Conservation (phyloP, 2,329 filamentous ascomycete species). For the Allantophomopsis cytisporea region DNA sequence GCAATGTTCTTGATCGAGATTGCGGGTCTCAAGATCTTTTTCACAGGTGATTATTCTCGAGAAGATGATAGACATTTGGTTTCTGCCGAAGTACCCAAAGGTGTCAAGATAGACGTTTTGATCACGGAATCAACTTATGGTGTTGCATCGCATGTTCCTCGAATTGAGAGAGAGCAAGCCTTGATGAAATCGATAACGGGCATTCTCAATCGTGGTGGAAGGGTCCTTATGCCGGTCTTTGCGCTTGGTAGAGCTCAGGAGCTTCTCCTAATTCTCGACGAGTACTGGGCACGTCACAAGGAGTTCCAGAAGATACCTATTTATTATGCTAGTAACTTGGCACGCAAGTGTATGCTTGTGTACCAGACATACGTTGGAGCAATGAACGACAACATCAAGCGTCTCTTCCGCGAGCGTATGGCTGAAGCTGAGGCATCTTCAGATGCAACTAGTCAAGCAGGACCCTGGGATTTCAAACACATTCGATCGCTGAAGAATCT, state of each 20-base stretch:
- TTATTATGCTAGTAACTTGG: constrained; percentile 93
- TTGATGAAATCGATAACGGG: constrained; percentile 92
- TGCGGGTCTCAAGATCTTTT: constrained; percentile 89
- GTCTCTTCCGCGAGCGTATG: constrained; percentile 85
- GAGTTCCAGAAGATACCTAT: constrained; percentile 88
- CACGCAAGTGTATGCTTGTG: constrained; percentile 93
- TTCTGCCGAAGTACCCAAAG: constrained; percentile 78
- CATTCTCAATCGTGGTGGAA: constrained; percentile 80
- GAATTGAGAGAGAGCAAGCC: constrained; percentile 79
- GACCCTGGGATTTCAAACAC: constrained; percentile 94
- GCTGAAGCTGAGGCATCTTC: constrained; percentile 76
- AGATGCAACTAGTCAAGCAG: constrained; percentile 61
- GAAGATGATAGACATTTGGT: constrained; percentile 94
- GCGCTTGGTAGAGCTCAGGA: constrained; percentile 90
- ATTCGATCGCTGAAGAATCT: constrained; percentile 86
- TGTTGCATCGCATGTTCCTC: constrained; percentile 84
- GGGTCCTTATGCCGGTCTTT: constrained; percentile 90
- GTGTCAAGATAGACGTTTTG: constrained; percentile 85
- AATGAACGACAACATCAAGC: constrained; percentile 99
- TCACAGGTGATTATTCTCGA: constrained; percentile 93
- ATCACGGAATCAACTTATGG: constrained; percentile 98
- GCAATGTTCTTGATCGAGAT: constrained; percentile 99
- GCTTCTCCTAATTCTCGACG: constrained; percentile 83
- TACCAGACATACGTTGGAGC: constrained; percentile 97
- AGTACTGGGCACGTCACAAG: constrained; percentile 86